A percentile compares a stretch with the other conserved stretches of the same genome.
These are phyloP conservation scores for Boletus speciosus DNA, from an alignment of 768 basidiomycete species.

Conservation along the genomic window DNA sequence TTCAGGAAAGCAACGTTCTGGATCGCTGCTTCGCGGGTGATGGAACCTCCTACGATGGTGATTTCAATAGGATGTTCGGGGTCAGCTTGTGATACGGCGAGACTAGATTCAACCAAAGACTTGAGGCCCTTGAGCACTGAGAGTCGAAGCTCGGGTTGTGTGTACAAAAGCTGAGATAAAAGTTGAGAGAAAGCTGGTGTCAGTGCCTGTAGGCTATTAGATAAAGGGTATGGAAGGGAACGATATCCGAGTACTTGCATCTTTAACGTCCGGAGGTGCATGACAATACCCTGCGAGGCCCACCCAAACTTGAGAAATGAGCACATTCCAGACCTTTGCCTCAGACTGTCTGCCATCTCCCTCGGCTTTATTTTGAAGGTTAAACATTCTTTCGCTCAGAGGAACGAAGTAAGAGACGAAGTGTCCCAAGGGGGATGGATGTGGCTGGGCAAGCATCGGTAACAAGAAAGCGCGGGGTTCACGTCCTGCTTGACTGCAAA, in stretches of 20 bases:
- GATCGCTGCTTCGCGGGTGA: conserved; percentile 58
- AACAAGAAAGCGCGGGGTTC: conserved; percentile 92
- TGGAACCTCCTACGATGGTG: conserved; percentile 23
- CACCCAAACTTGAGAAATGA: conserved; percentile 91
- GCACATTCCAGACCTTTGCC: conserved; percentile 92
- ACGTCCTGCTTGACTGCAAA: conserved; percentile 56
- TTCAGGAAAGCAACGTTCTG: conserved; percentile 70
- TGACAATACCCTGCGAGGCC: conserved; percentile 91
- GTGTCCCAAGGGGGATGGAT: conserved; percentile 78
- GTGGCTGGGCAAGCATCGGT: conserved; percentile 77
- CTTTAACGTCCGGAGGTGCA: conserved; percentile 67
- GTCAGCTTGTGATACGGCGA: conserved; percentile 41
- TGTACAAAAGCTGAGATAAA: conserved; percentile 91
- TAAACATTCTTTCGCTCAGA: conserved; percentile 89
- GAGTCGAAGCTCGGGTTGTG: conserved; percentile 78
- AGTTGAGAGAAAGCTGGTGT: conserved; percentile 78
- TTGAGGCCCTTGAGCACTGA: conserved; percentile 80
- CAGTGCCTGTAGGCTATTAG: conserved; percentile 51
- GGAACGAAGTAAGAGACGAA: conserved; percentile 92
- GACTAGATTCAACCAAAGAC: conserved; percentile 77
- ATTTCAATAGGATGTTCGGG: conserved; percentile 29
- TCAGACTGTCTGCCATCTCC: conserved; percentile 71
- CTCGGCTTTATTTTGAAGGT: conserved; percentile 78
- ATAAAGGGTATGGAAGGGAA: not conserved
- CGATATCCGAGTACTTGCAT: conserved; percentile 40